Percentiles rank a stretch among this genome's conserved stretches.
phyloP scores from a whole-genome alignment of 2,329 filamentous ascomycete genomes.

The Berkeleyomyces rouxiae region DNA sequence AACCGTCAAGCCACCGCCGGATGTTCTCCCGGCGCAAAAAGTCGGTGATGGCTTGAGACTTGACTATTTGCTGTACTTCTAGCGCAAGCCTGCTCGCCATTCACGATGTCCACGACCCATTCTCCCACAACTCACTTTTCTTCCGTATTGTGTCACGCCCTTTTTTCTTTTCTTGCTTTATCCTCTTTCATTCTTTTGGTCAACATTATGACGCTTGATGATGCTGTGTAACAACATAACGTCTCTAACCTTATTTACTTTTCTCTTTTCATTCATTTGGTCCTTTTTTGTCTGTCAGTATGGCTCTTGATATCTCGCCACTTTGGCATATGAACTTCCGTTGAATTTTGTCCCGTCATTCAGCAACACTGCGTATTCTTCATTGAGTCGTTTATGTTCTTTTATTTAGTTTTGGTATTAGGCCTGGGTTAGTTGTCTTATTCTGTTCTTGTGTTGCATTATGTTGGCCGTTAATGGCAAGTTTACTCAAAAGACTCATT shows the following conservation, averaged over 20 bases:
- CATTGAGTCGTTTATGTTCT: too few species aligned
- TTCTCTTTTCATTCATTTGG: neutral
- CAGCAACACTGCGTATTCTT: too few species aligned
- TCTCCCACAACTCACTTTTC: too few species aligned
- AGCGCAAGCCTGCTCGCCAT: neutral
- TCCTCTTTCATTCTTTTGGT: slow-evolving; percentile 3
- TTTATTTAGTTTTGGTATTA: too few species aligned
- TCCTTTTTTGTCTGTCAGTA: neutral
- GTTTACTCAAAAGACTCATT: too few species aligned
- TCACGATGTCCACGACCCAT: neutral
- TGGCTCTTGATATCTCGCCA: neutral
- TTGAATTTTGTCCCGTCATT: too few species aligned
- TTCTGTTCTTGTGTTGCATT: too few species aligned
- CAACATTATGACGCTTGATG: neutral
- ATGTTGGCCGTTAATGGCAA: too few species aligned
- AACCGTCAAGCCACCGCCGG: slow-evolving; percentile 14
- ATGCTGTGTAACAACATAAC: slow-evolving; percentile 2
- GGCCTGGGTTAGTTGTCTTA: too few species aligned
- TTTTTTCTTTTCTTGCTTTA: neutral
- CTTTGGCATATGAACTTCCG: neutral
- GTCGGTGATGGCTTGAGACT: slow-evolving; percentile 5
- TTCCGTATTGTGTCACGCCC: slow-evolving; percentile 1
- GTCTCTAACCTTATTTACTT: neutral
- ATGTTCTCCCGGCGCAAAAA: slow-evolving; percentile 13
- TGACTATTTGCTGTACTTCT: neutral